Evolutionary conservation across 495 filamentous ascomycete genomes (phyloP).

Genomic region (Podospora tetraspora): DNA sequence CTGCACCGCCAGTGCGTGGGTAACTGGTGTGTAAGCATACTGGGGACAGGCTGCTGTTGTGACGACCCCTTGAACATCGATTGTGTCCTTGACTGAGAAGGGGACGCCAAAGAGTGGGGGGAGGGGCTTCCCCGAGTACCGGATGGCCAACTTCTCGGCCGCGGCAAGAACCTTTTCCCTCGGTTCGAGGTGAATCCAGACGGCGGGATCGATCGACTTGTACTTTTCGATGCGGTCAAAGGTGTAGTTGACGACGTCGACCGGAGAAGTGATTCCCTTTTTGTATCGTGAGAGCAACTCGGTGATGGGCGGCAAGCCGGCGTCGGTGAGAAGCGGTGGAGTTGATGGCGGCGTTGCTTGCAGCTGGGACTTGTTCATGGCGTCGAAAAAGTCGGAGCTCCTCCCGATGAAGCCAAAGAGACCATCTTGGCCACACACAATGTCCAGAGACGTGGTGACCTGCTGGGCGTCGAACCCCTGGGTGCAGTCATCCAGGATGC

Average conservation of each 20-base stretch:
- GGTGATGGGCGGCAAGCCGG: slow-evolving; percentile 29
- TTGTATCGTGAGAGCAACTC: slow-evolving; percentile 33
- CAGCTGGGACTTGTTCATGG: slow-evolving; percentile 23
- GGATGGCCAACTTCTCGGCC: slow-evolving; percentile 39
- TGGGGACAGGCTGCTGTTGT: slow-evolving; percentile 58
- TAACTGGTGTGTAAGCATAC: slow-evolving; percentile 46
- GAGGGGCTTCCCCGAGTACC: slow-evolving; percentile 42
- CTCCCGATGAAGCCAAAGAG: slow-evolving; percentile 45
- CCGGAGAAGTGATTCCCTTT: slow-evolving; percentile 27
- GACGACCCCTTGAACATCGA: slow-evolving; percentile 51
- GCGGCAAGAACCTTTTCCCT: slow-evolving; percentile 36
- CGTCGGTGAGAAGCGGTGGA: slow-evolving; percentile 23
- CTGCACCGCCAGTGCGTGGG: slow-evolving; percentile 33
- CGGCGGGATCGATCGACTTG: slow-evolving; percentile 42
- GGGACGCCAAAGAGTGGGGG: slow-evolving; percentile 60
- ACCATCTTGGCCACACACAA: slow-evolving; percentile 33
- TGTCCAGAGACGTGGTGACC: slow-evolving; percentile 35
- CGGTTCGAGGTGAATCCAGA: slow-evolving; percentile 49
- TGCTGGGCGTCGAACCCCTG: slow-evolving; percentile 35
- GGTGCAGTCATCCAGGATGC: slow-evolving; percentile 40
- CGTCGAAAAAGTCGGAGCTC: slow-evolving; percentile 35
- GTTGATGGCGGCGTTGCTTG: slow-evolving; percentile 31
- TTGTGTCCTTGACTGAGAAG: slow-evolving; percentile 61
- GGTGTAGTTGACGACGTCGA: slow-evolving; percentile 34
- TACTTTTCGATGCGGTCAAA: slow-evolving; percentile 44